phyloP scores from a whole-genome alignment of 2,329 filamentous ascomycete species.

The Aspergillus costaricaensis region DNA sequence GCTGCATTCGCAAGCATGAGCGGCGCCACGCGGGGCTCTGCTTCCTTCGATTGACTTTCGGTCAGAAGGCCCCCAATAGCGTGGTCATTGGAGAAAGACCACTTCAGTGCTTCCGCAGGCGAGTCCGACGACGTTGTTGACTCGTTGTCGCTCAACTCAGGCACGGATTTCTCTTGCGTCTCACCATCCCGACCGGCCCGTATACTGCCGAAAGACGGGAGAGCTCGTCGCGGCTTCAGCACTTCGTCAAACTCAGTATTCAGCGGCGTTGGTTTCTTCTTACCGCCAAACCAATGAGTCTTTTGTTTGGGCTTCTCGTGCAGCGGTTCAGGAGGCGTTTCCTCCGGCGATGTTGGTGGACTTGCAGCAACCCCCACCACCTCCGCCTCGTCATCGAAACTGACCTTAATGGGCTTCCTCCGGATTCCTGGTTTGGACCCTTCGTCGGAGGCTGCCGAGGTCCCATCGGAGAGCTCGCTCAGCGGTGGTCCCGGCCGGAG shows the following conservation, averaged over 20 bases:
- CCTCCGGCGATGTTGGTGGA: slow-evolving; percentile 45
- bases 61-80: slow-evolving; percentile 53
- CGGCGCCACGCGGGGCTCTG: neutral
- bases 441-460: slow-evolving; percentile 52
- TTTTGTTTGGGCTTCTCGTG: slow-evolving; percentile 35
- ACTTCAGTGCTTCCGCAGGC: slow-evolving; percentile 38
- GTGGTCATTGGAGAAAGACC: slow-evolving; percentile 55
- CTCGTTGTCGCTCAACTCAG: slow-evolving; percentile 33
- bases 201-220: slow-evolving; percentile 66
- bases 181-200: slow-evolving; percentile 47
- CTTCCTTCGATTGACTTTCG: slow-evolving; percentile 33
- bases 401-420: slow-evolving; percentile 62
- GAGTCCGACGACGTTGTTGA: slow-evolving; percentile 47
- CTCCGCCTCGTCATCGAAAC: slow-evolving; percentile 65
- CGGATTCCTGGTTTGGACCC: slow-evolving; percentile 44
- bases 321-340: slow-evolving; percentile 38
- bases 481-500: slow-evolving; percentile 37
- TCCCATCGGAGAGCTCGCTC: slow-evolving; percentile 60
- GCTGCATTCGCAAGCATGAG: neutral
- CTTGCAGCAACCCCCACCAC: slow-evolving; percentile 49
- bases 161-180: slow-evolving; percentile 17
- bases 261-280: slow-evolving; percentile 31
- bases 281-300: slow-evolving; percentile 39
- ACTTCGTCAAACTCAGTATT: slow-evolving; percentile 54
- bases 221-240: slow-evolving; percentile 59